Percentiles rank a stretch among this genome's conserved stretches.
These are phyloP conservation scores for Aureobasidium melanogenum DNA, from an alignment of 2,329 filamentous ascomycete genomes.

Conservation along the genomic window DNA sequence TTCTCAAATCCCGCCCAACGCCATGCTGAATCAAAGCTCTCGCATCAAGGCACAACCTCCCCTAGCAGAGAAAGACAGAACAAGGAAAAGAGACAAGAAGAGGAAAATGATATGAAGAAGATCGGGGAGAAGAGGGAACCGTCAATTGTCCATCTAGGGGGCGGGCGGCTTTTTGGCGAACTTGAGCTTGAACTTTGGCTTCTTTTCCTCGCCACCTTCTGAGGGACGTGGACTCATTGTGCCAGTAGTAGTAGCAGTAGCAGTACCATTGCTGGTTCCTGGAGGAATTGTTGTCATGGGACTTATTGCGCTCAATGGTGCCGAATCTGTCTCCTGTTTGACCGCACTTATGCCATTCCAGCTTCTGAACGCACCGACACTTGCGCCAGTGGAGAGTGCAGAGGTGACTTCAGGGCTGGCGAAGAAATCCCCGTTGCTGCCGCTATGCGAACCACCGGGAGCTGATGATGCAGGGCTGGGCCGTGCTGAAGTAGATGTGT, in stretches of 20 bases:
- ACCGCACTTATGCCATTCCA: background rate
- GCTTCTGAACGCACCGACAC: constrained; percentile 1
- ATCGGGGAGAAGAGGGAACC: background rate
- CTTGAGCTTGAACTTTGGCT: constrained; percentile 13
- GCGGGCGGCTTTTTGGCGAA: constrained; percentile 10
- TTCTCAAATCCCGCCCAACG: background rate
- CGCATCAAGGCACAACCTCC: background rate
- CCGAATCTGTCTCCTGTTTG: background rate
- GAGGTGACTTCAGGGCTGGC: constrained; percentile 1
- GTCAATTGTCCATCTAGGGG: background rate
- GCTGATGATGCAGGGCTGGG: background rate
- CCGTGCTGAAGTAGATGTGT: background rate
- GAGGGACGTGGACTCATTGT: background rate
- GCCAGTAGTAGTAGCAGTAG: background rate
- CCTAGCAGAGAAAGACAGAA: background rate
- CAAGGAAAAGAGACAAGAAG: background rate
- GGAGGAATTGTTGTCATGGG: constrained; percentile 8
- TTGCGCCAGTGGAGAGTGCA: background rate
- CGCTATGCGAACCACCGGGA: background rate
- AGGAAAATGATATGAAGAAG: too few relatives aligned
- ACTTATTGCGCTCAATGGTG: background rate
- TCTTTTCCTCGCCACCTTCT: constrained; percentile 10
- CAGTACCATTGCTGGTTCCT: background rate
- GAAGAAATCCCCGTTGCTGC: background rate
- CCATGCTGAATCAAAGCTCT: constrained; percentile 8